These are phyloP conservation scores for Hypoxylon sp. DNA, from an alignment of 2,329 filamentous ascomycete genomes.

Conservation along the genomic window DNA sequence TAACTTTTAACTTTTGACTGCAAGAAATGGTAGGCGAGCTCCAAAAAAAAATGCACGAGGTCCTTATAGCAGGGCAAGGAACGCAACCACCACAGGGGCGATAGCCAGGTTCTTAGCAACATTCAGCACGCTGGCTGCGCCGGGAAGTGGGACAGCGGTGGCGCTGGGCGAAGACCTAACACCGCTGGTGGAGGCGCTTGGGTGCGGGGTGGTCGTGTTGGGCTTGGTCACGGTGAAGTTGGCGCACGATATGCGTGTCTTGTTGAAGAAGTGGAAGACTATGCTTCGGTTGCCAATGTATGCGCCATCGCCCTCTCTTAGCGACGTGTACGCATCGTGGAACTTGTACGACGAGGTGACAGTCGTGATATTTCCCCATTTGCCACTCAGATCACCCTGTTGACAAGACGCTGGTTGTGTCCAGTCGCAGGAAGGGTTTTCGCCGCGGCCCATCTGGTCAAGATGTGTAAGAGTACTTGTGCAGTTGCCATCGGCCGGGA, in stretches of 20 bases:
- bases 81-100: conserved; percentile 42
- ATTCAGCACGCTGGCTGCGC: conserved; percentile 27
- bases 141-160: conserved; percentile 18
- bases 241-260: conserved; percentile 75
- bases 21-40: background rate
- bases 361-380: conserved; percentile 73
- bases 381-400: conserved; percentile 82
- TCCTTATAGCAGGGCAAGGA: conserved; percentile 46
- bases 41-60: background rate
- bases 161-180: conserved; percentile 21
- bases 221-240: conserved; percentile 64
- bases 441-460: conserved; percentile 77
- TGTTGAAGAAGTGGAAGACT: conserved; percentile 75
- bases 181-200: conserved; percentile 28
- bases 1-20: conserved; percentile 17
- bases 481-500: conserved; percentile 79
- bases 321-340: conserved; percentile 71
- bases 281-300: conserved; percentile 77
- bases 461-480: conserved; percentile 76
- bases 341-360: conserved; percentile 66
- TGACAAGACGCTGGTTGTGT: conserved; percentile 75
- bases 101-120: conserved; percentile 45
- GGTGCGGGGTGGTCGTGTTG: conserved; percentile 40
- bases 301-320: conserved; percentile 63
- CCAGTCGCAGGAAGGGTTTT: conserved; percentile 72